Conservation (phyloP, 441 rosid species). For the Pelargonium australe region DNA sequence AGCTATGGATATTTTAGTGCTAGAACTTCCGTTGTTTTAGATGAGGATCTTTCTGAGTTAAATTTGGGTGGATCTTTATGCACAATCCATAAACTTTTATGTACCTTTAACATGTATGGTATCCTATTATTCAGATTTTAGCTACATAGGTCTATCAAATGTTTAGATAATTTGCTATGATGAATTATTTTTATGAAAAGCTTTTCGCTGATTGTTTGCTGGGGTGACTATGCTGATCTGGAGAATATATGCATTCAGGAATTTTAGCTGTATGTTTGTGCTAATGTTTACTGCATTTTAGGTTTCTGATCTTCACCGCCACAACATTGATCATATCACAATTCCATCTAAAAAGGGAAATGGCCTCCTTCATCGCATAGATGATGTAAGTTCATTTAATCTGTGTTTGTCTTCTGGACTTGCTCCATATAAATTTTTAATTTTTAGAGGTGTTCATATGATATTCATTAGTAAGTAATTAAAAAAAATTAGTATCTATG, state of each 20-base stretch:
- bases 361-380: constrained; percentile 83
- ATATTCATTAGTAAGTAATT: neutral
- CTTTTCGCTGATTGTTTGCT: constrained; percentile 9
- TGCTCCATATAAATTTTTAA: neutral
- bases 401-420: constrained; percentile 3
- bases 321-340: constrained; percentile 88
- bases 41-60: neutral
- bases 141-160: neutral
- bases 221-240: neutral
- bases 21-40: neutral
- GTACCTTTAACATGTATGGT: neutral
- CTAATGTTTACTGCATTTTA: constrained; percentile 30
- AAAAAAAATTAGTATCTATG: neutral
- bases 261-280: constrained; percentile 12
- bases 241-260: constrained; percentile 2
- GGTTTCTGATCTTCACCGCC: constrained; percentile 97
- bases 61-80: neutral
- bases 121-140: neutral
- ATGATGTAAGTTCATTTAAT: constrained; percentile 50
- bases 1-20: neutral
- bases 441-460: neutral
- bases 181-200: constrained; percentile 9
- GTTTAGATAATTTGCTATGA: neutral
- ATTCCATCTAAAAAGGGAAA: constrained; percentile 58
- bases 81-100: neutral